A percentile compares a stretch with the other conserved stretches of the same genome.
These are phyloP conservation scores for Pugionium dolabratum DNA, from an alignment of 345 rosid species.

Conservation along the genomic window DNA sequence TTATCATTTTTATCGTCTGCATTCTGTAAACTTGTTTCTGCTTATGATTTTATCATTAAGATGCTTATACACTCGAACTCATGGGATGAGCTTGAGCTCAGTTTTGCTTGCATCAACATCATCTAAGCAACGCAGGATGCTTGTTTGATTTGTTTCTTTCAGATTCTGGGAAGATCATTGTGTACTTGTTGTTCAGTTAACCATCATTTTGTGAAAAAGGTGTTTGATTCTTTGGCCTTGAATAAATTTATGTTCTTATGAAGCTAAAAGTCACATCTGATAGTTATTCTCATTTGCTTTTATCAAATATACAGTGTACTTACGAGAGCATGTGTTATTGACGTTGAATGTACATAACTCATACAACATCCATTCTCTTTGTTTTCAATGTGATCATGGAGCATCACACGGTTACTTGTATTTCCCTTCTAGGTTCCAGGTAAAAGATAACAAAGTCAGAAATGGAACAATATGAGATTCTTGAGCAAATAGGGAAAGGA, in stretches of 20 bases:
- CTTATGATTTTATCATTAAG: not conserved
- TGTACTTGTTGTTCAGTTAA: slow-evolving; percentile 11
- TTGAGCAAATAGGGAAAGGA: slow-evolving; percentile 99
- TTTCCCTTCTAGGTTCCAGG: not conserved
- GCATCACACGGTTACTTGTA: not conserved
- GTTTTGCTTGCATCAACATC: not conserved
- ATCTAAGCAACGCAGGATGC: not conserved
- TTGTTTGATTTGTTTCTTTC: not conserved
- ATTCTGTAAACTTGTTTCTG: not conserved
- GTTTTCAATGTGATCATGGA: slow-evolving; percentile 11
- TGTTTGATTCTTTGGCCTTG: not conserved
- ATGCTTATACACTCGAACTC: slow-evolving; percentile 1
- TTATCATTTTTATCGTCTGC: not conserved
- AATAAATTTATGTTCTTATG: slow-evolving; percentile 9
- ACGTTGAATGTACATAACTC: too few relatives aligned
- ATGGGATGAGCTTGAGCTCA: not conserved
- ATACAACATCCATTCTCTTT: not conserved
- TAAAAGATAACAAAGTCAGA: slow-evolving; percentile 1
- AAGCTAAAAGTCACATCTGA: slow-evolving; percentile 2
- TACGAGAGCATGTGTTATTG: not conserved
- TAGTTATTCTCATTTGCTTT: not conserved
- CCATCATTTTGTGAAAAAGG: not conserved
- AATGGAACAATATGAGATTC: slow-evolving; percentile 95
- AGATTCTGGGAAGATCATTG: not conserved
- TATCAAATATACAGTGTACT: not conserved